A percentile compares a stretch with the other conserved stretches of the same genome.
Conservation (phyloP, 768 basidiomycete species). For the Tricholoma hemisulphureum region DNA sequence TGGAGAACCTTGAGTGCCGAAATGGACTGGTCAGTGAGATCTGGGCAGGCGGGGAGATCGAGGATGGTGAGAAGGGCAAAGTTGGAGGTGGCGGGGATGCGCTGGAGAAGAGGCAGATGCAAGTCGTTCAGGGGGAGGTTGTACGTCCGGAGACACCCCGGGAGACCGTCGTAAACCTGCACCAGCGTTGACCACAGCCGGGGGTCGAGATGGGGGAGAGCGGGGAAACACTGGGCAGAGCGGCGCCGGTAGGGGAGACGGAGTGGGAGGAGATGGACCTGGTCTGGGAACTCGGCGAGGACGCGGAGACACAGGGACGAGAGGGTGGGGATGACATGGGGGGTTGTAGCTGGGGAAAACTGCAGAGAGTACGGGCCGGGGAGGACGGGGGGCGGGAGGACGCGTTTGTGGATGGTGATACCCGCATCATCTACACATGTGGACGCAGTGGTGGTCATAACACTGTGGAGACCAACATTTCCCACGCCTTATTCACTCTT, state of each 20-base stretch:
- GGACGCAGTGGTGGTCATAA: slow-evolving; percentile 11
- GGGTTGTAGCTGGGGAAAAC: no score
- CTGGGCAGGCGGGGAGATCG: slow-evolving; percentile 51
- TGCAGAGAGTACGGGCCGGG: slow-evolving; percentile 21
- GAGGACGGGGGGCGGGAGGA: slow-evolving; percentile 17
- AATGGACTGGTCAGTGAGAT: slow-evolving; percentile 61
- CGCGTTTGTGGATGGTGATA: slow-evolving; percentile 15
- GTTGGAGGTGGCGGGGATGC: slow-evolving; percentile 47
- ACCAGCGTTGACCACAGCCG: slow-evolving; percentile 60
- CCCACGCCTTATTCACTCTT: slow-evolving; percentile 11
- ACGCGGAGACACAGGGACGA: slow-evolving; percentile 47
- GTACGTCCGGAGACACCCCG: slow-evolving; percentile 39
- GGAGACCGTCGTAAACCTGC: slow-evolving; percentile 59
- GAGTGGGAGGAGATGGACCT: slow-evolving; percentile 38
- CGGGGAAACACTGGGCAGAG: slow-evolving; percentile 31
- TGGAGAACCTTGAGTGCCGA: slow-evolving; percentile 49
- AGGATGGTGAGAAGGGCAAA: slow-evolving; percentile 69
- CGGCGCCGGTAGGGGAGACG: slow-evolving; percentile 24
- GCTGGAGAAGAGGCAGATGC: slow-evolving; percentile 56
- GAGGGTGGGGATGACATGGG: slow-evolving; percentile 29
- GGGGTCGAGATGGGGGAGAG: slow-evolving; percentile 47
- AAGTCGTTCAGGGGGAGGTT: slow-evolving; percentile 52
- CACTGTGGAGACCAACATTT: slow-evolving; percentile 13
- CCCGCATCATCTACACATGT: slow-evolving; percentile 24
- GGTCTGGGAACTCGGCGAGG: slow-evolving; percentile 45